Evolutionary conservation across 2,329 filamentous ascomycete species (phyloP), one percentile per base, ranked within the genome.

Genomic region (Talaromyces sp.): DNA sequence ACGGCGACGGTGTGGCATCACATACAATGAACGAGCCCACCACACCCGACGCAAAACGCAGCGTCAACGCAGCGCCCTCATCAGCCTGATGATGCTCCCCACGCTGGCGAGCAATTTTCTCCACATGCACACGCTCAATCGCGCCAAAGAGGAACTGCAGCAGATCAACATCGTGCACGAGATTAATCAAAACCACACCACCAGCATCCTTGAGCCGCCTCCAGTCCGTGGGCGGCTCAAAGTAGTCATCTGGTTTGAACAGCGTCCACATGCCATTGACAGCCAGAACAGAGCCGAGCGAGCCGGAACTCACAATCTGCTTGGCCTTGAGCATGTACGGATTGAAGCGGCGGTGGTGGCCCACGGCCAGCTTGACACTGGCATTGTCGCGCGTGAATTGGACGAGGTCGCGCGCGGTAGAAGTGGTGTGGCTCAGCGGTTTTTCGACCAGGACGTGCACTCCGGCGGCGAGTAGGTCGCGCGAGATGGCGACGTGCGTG

Each of bases 281-380:
- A 1, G 84, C 84, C 11, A 85, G 76, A 2, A 82, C 63, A 0
- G 64, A 66, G 0, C 84, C 84, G 0, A 86, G 73, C 0, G 69
- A 70, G 0, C 75, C 73, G 0, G 73, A 67, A 0, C 70, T 65
- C 0, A 86, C 64, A 0, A 77, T 71, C 15, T 77, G 65, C 63
- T 85, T 85, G 0, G 83, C 76, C 2, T 80, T 75, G 6, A 77
- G 70, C 5, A 85, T 77, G 68, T 83, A 85, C 0, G 80, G 80
- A 65, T 87, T 86, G 73, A 87, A 87, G 2, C 84, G 78, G 10
- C 84, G 77, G 67, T 87, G 84, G 64, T 87, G 84, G 7, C 84
- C 84, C 1, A 84, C 81, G 0, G 85, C 72, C 0, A 83, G 71
- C n/a, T 79, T 77, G n/a, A 79, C 70, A 1, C 70, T 66, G 0